Evolutionary conservation across 2,329 filamentous ascomycete genomes (phyloP).

Genomic region (Thelonectria discophora): DNA sequence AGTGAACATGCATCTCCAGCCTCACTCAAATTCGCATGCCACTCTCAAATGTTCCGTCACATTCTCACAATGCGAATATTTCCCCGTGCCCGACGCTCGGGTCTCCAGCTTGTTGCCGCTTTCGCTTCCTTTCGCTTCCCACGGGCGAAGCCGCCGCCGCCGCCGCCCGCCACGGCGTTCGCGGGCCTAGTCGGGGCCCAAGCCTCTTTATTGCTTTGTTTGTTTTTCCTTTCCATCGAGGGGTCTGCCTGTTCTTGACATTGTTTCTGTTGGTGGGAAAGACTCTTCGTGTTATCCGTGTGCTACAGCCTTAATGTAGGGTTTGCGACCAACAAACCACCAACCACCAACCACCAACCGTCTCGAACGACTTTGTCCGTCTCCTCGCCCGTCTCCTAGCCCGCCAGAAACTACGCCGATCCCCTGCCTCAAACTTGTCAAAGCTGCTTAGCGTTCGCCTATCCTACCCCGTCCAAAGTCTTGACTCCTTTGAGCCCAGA

Average conservation of each 20-base stretch:
- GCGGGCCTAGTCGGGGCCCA: constrained; percentile 2
- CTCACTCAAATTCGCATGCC: too few species aligned
- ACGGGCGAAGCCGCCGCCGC: constrained; percentile 11
- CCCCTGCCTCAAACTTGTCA: constrained; percentile 23
- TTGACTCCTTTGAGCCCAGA: constrained; percentile 3
- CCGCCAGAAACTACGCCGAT: constrained; percentile 17
- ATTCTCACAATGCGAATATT: background rate
- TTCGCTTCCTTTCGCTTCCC: constrained; percentile 2
- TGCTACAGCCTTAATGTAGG: constrained; percentile 14
- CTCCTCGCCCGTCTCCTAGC: too few species aligned
- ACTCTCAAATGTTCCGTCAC: too few species aligned
- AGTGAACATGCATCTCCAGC: too few species aligned
- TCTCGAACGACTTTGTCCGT: background rate
- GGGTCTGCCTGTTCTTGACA: too few species aligned
- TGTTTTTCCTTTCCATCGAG: too few species aligned
- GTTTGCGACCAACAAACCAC: too few species aligned
- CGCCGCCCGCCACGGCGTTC: constrained; percentile 10
- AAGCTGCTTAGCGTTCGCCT: constrained; percentile 29
- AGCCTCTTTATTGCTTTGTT: background rate
- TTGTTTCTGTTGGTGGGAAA: too few species aligned
- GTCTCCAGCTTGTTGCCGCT: background rate
- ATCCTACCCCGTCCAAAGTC: constrained; percentile 16
- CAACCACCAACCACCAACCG: constrained; percentile 3
- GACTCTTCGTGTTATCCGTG: too few species aligned
- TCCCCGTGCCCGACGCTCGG: constrained; percentile 5